Conservation (phyloP, 2,329 filamentous ascomycete species). For the Nigrospora oryzae region DNA sequence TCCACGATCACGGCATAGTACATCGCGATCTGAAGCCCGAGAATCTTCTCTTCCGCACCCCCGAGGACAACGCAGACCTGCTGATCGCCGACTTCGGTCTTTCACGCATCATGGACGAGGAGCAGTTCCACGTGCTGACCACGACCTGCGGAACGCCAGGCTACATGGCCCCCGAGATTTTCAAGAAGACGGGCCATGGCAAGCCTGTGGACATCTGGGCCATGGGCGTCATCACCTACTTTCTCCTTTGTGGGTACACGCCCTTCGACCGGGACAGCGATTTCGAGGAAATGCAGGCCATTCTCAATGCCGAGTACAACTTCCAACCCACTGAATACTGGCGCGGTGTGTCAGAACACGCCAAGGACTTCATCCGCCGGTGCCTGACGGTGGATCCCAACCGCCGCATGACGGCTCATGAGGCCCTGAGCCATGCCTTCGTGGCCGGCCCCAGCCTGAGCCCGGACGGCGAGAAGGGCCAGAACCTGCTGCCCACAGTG, state of each 20-base stretch:
- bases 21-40: constrained; percentile 97
- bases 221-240: constrained; percentile 97
- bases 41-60: constrained; percentile 91
- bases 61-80: constrained; percentile 94
- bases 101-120: constrained; percentile 96
- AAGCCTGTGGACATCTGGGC: constrained; percentile 99
- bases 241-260: constrained; percentile 94
- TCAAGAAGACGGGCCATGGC: constrained; percentile 96
- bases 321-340: constrained; percentile 95
- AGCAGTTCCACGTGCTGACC: constrained; percentile 94
- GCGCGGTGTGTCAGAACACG: constrained; percentile 79
- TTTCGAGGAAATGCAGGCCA: constrained; percentile 98
- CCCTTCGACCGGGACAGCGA: constrained; percentile 97
- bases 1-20: constrained; percentile 97
- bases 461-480: constrained; percentile 39
- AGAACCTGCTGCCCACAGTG: constrained; percentile 59
- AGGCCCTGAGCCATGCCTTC: constrained; percentile 59
- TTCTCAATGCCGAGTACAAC: constrained; percentile 90
- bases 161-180: constrained; percentile 99
- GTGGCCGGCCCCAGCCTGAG: constrained; percentile 43
- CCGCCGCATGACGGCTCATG: constrained; percentile 85
- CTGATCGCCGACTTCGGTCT: constrained; percentile 96
- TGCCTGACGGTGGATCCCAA: constrained; percentile 87
- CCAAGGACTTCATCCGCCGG: constrained; percentile 84
- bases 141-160: constrained; percentile 96